A percentile compares a stretch with the other conserved stretches of the same genome.
phyloP scores from a whole-genome alignment of 768 basidiomycete species.

The Calocera viscosa region DNA sequence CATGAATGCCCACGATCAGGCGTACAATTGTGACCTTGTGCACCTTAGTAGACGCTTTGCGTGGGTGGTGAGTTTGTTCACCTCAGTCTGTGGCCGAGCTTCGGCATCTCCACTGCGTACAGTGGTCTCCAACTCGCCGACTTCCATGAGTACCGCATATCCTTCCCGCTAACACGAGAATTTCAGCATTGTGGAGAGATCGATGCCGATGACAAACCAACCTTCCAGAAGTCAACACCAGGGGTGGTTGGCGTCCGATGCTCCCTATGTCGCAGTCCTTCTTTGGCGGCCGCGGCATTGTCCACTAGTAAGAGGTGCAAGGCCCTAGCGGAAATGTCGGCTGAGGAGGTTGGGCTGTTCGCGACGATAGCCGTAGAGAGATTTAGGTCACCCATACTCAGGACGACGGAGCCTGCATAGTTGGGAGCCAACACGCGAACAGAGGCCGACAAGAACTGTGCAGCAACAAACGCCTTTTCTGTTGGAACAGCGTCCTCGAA shows the following conservation, averaged over 20 bases:
- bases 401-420: conserved; percentile 51
- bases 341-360: conserved; percentile 43
- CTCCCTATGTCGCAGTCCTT: conserved; percentile 3
- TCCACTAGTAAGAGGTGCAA: conserved; percentile 45
- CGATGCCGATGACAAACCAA: conserved; percentile 24
- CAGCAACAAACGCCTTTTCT: conserved; percentile 61
- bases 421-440: conserved; percentile 45
- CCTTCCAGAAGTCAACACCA: conserved; percentile 56
- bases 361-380: conserved; percentile 63
- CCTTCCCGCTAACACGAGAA: conserved; percentile 38
- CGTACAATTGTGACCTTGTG: conserved; percentile 45
- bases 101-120: conserved; percentile 26
- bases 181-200: conserved; percentile 12
- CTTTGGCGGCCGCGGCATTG: conserved; percentile 30
- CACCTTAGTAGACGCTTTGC: not conserved
- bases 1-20: conserved; percentile 44
- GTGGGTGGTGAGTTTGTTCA: conserved; percentile 26
- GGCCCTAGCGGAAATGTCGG: conserved; percentile 39
- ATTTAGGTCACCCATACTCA: conserved; percentile 53
- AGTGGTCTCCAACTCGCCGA: conserved; percentile 38
- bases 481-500: conserved; percentile 89
- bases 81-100: conserved; percentile 30
- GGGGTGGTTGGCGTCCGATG: conserved; percentile 12
- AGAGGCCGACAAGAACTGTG: conserved; percentile 56
- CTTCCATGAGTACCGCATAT: conserved; percentile 55